These are phyloP conservation scores for Skeletonema costatum DNA, from an alignment of 108 stramenopile genomes.

Conservation along the genomic window DNA sequence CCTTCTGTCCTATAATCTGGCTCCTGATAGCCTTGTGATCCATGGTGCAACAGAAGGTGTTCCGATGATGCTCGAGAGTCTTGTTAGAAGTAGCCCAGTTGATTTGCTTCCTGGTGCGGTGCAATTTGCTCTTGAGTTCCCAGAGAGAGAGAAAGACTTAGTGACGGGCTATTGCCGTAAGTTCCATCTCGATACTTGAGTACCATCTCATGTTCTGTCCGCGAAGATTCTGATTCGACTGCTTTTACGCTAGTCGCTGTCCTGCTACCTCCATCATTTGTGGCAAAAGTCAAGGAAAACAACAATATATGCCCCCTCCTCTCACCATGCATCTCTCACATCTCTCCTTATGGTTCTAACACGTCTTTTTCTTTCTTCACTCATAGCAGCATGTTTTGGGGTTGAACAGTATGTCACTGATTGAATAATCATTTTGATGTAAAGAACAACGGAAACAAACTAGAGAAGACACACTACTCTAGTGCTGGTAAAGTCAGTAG, in stretches of 20 bases:
- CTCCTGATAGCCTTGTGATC: background rate
- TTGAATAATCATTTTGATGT: background rate
- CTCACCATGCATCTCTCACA: no score
- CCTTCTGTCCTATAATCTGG: background rate
- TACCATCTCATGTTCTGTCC: background rate
- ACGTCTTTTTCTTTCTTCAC: background rate
- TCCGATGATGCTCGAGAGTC: background rate
- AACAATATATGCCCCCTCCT: background rate
- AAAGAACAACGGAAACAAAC: background rate
- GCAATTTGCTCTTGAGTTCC: constrained; percentile 3
- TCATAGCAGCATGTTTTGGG: background rate
- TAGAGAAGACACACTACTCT: background rate
- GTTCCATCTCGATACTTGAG: constrained; percentile 3
- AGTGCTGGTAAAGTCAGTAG: background rate
- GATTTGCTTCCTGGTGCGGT: constrained; percentile 5
- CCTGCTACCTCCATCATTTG: background rate
- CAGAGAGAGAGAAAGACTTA: background rate
- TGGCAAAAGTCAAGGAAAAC: background rate
- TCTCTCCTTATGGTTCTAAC: no score
- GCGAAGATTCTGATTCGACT: constrained; percentile 1
- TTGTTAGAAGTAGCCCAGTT: background rate
- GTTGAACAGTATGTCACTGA: background rate
- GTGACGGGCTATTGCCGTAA: constrained; percentile 6
- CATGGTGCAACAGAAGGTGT: background rate
- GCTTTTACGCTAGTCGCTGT: background rate